Percentiles rank a stretch among this genome's conserved stretches.
These are phyloP conservation scores for Hansenula anomala DNA, from an alignment of 1,139 yeast species.

Conservation along the genomic window DNA sequence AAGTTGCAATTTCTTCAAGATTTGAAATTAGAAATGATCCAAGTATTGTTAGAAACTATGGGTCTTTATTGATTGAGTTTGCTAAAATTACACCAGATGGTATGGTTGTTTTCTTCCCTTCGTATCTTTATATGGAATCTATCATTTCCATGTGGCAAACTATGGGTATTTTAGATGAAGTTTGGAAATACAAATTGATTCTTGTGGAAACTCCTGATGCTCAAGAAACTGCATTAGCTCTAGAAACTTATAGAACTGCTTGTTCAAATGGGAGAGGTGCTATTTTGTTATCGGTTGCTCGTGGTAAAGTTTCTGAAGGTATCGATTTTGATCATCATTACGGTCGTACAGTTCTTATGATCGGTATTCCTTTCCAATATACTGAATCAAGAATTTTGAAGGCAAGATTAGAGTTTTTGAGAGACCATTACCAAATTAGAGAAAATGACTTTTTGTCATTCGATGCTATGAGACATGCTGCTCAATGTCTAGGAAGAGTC, in stretches of 20 bases:
- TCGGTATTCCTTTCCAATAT: constrained; percentile 98
- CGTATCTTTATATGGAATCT: constrained; percentile 95
- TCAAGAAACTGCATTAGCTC: constrained; percentile 92
- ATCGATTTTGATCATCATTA: constrained; percentile 98
- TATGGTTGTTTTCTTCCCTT: constrained; percentile 94
- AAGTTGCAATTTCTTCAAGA: constrained; percentile 91
- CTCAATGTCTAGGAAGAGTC: constrained; percentile 96
- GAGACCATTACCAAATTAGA: constrained; percentile 88
- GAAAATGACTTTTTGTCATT: constrained; percentile 94
- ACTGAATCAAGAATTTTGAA: constrained; percentile 94
- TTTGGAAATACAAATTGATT: constrained; percentile 94
- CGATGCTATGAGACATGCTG: constrained; percentile 99
- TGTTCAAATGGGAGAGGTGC: constrained; percentile 98
- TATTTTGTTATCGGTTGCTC: constrained; percentile 89
- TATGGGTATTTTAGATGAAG: constrained; percentile 97
- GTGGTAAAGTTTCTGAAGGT: constrained; percentile 98
- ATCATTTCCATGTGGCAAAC: constrained; percentile 98
- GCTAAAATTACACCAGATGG: constrained; percentile 98
- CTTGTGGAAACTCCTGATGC: constrained; percentile 99
- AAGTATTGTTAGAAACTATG: constrained; percentile 94
- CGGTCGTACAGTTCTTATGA: constrained; percentile 96
- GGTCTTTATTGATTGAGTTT: constrained; percentile 85
- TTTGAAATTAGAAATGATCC: constrained; percentile 98
- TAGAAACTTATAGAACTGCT: constrained; percentile 94
- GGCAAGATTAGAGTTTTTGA: constrained; percentile 86